Evolutionary conservation across 768 basidiomycete genomes (phyloP), one percentile per base, ranked within the genome.

Genomic region (Amanita brunnescens): DNA sequence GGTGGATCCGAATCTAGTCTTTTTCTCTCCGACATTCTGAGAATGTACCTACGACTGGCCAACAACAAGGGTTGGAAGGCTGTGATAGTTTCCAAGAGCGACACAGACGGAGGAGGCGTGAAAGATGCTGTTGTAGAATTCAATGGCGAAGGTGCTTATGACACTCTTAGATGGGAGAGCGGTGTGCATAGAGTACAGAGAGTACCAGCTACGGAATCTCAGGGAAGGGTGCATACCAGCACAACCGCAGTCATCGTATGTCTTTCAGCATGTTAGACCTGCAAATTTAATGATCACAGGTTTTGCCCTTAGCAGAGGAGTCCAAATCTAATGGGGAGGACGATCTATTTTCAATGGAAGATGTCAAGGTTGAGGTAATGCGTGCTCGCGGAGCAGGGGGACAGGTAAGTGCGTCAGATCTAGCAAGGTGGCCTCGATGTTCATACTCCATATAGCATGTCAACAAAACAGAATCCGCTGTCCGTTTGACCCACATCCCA

Each of bases 391-490:
- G 96, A 21, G 95, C 96, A 6, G 96, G 96, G 40, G 95, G 96
- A 13, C 94, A 96, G 75, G 91, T 91, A 54, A 48, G 71, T 59
- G 8, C 18, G 29, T 38, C 18, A 29, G 18, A 5, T 38, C 18
- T 20, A 20, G 9, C n/a, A 43, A 34, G 49, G 16, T 47, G 30
- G 26, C 10, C 16, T 48, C 32, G 42, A 39, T 56, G 33, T 47
- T 41, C 26, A 33, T 32, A 41, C 16, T 33, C 40, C 6, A 35
- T 26, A 3, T 53, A 97, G 87, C 95, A 98, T 67, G 96, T 98
- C 60, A 99, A 99, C 70, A 91, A 87, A 75, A 98, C 96, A 0
- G 96, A 99, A 67, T 97, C 95, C 2, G 95, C 96, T 2, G 93
- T 99, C 18, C 84, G 96, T 1, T 67, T 98, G 40, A 95, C 92